A percentile compares a stretch with the other conserved stretches of the same genome.
Evolutionary conservation across 805 yeast genomes (phyloP).

Genomic region (Suhomyces sp.): DNA sequence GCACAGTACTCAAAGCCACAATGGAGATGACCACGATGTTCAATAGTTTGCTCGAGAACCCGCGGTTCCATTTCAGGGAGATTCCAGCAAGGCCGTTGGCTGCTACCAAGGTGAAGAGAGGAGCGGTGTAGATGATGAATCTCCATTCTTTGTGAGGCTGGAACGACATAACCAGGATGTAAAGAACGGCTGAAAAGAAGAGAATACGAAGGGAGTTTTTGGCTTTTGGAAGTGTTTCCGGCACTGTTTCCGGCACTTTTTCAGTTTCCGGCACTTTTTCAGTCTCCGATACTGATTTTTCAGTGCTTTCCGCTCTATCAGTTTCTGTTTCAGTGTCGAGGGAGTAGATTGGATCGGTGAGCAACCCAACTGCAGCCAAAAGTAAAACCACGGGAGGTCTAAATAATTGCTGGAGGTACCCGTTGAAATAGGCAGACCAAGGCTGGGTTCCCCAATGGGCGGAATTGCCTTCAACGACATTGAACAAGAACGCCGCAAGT

Average conservation of each 20-base stretch:
- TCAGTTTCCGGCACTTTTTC: background rate
- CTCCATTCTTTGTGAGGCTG: slow-evolving; percentile 96
- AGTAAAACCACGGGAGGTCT: slow-evolving; percentile 45
- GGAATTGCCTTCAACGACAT: slow-evolving; percentile 73
- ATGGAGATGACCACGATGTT: slow-evolving; percentile 20
- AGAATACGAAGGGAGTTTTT: slow-evolving; percentile 42
- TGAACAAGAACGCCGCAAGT: slow-evolving; percentile 65
- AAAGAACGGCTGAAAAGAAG: slow-evolving; percentile 50
- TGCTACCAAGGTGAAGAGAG: slow-evolving; percentile 62
- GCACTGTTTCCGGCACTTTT: background rate
- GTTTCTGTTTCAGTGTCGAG: background rate
- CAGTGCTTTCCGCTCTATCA: no score
- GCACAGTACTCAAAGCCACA: slow-evolving; percentile 26
- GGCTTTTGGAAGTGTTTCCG: slow-evolving; percentile 17
- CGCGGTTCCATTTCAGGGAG: slow-evolving; percentile 14
- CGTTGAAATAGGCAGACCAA: slow-evolving; percentile 58
- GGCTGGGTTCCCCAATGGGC: slow-evolving; percentile 87
- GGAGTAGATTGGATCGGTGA: slow-evolving; percentile 43
- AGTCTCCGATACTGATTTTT: no score
- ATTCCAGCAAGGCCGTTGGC: slow-evolving; percentile 53
- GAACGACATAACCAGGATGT: slow-evolving; percentile 62
- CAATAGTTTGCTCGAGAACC: slow-evolving; percentile 26
- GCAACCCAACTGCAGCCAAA: slow-evolving; percentile 31
- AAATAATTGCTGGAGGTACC: slow-evolving; percentile 39
- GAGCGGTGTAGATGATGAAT: slow-evolving; percentile 73